Percentiles rank a stretch among this genome's conserved stretches.
Conservation (phyloP, 1,284 basidiomycete genomes). For the Cryptococcus depauperatus region DNA sequence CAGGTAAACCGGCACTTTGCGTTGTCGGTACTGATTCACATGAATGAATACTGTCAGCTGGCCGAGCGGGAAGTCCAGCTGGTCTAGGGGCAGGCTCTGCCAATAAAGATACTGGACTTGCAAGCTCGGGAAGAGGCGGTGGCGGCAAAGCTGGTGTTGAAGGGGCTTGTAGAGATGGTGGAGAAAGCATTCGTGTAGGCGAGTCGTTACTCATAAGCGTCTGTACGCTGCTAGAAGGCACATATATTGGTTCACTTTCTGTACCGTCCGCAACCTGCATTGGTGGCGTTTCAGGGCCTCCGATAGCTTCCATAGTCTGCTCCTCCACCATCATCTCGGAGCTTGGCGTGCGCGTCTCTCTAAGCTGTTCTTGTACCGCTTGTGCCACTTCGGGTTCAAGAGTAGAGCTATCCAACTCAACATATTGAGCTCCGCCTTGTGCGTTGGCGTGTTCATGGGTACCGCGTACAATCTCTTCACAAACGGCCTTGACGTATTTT, state of each 20-base stretch:
- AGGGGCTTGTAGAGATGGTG: no score
- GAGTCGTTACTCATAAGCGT: no score
- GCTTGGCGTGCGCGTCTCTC: not conserved
- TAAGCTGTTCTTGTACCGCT: no score
- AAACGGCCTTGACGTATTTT: conserved; percentile 28
- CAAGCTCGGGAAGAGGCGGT: not conserved
- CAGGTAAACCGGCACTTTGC: no score
- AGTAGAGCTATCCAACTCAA: no score
- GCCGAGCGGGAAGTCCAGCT: not conserved
- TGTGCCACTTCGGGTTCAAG: no score
- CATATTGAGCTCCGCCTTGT: not conserved
- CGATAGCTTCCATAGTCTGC: no score
- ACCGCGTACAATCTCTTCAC: conserved; percentile 32
- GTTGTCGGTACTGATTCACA: not conserved
- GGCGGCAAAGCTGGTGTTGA: no score
- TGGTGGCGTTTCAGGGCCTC: no score
- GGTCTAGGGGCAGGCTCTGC: not conserved
- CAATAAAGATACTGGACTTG: not conserved
- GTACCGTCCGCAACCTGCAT: not conserved
- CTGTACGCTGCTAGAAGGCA: not conserved
- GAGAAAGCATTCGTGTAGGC: no score
- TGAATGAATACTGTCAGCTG: not conserved
- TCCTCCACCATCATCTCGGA: not conserved
- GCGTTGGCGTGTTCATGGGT: conserved; percentile 3
- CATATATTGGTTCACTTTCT: not conserved